phyloP scores from a whole-genome alignment of 805 yeast species.

The Sugiyamaella qingdaonensis region DNA sequence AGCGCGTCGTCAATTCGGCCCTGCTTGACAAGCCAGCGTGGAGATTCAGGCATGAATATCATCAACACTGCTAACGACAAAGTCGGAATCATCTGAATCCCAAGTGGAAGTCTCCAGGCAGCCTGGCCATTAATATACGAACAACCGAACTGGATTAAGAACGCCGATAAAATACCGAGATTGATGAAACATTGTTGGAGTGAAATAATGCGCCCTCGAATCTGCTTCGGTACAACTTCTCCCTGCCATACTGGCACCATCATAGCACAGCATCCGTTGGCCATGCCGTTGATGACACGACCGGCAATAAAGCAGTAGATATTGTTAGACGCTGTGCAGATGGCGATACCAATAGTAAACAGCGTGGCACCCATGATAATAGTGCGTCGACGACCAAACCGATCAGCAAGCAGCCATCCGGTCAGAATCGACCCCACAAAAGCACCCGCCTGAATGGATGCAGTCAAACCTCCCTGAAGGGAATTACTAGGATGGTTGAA shows the following conservation, averaged over 20 bases:
- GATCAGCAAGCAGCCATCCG: constrained; percentile 57
- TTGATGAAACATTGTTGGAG: constrained; percentile 59
- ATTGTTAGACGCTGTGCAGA: constrained; percentile 47
- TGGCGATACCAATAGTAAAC: constrained; percentile 55
- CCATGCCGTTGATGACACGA: constrained; percentile 66
- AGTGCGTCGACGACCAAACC: constrained; percentile 58
- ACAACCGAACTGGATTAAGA: constrained; percentile 70
- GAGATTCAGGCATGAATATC: constrained; percentile 76
- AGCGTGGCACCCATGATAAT: constrained; percentile 52
- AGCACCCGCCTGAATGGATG: constrained; percentile 68
- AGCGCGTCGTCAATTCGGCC: constrained; percentile 44
- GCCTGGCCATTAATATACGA: constrained; percentile 47
- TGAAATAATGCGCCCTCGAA: constrained; percentile 63
- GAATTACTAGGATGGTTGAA: constrained; percentile 47
- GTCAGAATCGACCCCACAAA: constrained; percentile 33
- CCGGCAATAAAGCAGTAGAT: constrained; percentile 70
- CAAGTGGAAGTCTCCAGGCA: constrained; percentile 78
- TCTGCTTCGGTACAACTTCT: constrained; percentile 61
- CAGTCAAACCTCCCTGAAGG: constrained; percentile 58
- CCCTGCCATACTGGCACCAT: constrained; percentile 79
- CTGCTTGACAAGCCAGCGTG: constrained; percentile 72
- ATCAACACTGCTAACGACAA: constrained; percentile 55
- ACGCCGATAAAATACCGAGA: constrained; percentile 69
- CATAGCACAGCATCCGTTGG: constrained; percentile 70
- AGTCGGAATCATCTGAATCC: constrained; percentile 57